Base-by-base conservation (phyloP, 306 rosid genomes). In the Crotalaria pallida region DNA sequence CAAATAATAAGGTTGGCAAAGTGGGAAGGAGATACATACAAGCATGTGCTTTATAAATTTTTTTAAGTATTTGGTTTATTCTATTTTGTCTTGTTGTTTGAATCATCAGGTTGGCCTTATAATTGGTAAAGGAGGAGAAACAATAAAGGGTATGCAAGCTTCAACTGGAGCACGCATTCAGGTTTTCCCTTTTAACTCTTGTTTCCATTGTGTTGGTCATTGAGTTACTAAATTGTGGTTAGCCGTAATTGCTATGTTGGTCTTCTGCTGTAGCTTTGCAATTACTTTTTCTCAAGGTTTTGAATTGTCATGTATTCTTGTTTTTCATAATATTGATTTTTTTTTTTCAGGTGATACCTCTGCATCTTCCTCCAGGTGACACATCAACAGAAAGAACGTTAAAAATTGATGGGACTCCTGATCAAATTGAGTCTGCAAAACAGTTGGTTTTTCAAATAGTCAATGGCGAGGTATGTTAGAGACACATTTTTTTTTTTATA, bases 1-100 rank as follows among this genome's bases (percentile, higher is more conserved):
- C 96, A 1, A 94, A 94, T 70, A 91, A 94, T 73, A 94, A 94
- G 97, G 99, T 94, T n/a, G n/a, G n/a, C n/a, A n/a, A n/a, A n/a
- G 69, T 50, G 48, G 0, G 0, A 12, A 58, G 10, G 62, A 23
- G 47, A 5, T 52, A 15, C 27, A 10, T 60, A 6, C 4, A 36
- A 11, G 10, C 11, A 0, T 21, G 1, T 53, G 24, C 27, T 4
- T 18, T 22, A 4, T n/a, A 7, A 43, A 23, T 15, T 44, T 33
- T 58, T 3, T 16, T 17, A n/a, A 53, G 34, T 51, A 38, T 55
- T 65, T 24, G 7, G 44, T 44, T 13, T 65, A 9, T 15, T 21
- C 16, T 44, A 0, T 38, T 36, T 44, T n/a, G 7, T 10, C 49
- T 71, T 34, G 26, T 27, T 15, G 19, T 45, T 11, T 16, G 57